Evolutionary conservation across 1,284 basidiomycete species (phyloP), one percentile per base, ranked within the genome.

Genomic region (Ceratobasidium papillatum): DNA sequence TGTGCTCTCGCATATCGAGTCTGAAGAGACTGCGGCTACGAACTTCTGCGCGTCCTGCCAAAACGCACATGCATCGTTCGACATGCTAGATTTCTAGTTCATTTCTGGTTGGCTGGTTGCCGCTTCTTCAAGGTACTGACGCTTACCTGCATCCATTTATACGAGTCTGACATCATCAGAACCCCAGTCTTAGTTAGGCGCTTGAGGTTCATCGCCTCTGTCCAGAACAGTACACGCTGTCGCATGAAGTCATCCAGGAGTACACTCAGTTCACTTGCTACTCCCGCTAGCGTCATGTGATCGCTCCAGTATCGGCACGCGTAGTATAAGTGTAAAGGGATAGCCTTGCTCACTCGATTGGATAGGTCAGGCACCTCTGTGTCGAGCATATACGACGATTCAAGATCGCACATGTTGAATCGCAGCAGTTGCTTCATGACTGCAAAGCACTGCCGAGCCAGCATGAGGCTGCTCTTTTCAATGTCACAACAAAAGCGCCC

Each of bases 191-290:
- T 43, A 62, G 22, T 41, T 25, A 14, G 22, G 7, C 22, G 19
- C 4, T 62, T 43, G 3, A 62, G 38, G 59, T 62, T 62, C 19
- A 62, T 14, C 22, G 41, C 59, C 25, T 62, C 59, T n/a, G 25
- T 17, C 59, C 59, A 62, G 38, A 19, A 43, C 38, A 62, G 22
- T 17, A 43, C 9, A 5, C 22, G 34, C 2, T 62, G 32, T 8
- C 4, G 22, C 34, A 62, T 17, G 22, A 62, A 62, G 2, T 25
- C 59, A 8, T 36, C 25, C 3, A 62, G 34, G 7, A n/a, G n/a
- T n/a, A n/a, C n/a, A n/a, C n/a, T n/a, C n/a, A n/a, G n/a, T n/a
- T n/a, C n/a, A n/a, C n/a, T n/a, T n/a, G n/a, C n/a, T 17, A 5
- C 25, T 8, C 1, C 7, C 1, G 36, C 4, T 22, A 22, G 4